Percentiles rank a stretch among this genome's conserved stretches.
Evolutionary conservation across 768 basidiomycete genomes (phyloP).

Genomic region (Amanita rubescens): DNA sequence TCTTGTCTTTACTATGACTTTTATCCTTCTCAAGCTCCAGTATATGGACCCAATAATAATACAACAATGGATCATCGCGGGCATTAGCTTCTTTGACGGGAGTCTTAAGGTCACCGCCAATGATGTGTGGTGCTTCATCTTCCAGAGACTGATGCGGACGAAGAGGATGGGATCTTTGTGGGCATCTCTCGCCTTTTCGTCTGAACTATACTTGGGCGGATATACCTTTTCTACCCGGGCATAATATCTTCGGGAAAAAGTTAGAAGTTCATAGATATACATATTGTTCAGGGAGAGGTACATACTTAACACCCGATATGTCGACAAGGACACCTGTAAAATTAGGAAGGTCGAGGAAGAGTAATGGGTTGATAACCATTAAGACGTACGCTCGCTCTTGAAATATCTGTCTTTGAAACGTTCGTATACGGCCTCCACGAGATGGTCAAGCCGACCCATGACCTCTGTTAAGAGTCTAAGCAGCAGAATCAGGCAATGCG

Average conservation of each 20-base stretch:
- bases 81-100: constrained; percentile 60
- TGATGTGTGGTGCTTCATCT: constrained; percentile 53
- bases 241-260: constrained; percentile 50
- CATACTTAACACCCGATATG: constrained; percentile 78
- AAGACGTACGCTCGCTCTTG: constrained; percentile 73
- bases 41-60: constrained; percentile 85
- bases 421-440: constrained; percentile 92
- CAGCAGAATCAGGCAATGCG: constrained; percentile 8
- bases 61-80: constrained; percentile 73
- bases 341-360: constrained; percentile 11
- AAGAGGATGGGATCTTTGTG: constrained; percentile 41
- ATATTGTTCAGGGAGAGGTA: constrained; percentile 4
- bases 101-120: constrained; percentile 75
- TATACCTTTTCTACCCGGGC: constrained; percentile 75
- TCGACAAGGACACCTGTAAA: constrained; percentile 79
- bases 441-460: constrained; percentile 89
- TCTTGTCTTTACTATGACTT: constrained; percentile 52
- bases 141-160: constrained; percentile 30
- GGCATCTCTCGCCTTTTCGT: constrained; percentile 40
- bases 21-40: constrained; percentile 71
- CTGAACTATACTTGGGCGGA: constrained; percentile 50
- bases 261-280: constrained; percentile 12
- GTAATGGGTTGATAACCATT: constrained; percentile 5
- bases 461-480: constrained; percentile 57
- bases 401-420: constrained; percentile 97